phyloP scores from a whole-genome alignment of 1,284 basidiomycete species.

The Cryptococcus sp. region DNA sequence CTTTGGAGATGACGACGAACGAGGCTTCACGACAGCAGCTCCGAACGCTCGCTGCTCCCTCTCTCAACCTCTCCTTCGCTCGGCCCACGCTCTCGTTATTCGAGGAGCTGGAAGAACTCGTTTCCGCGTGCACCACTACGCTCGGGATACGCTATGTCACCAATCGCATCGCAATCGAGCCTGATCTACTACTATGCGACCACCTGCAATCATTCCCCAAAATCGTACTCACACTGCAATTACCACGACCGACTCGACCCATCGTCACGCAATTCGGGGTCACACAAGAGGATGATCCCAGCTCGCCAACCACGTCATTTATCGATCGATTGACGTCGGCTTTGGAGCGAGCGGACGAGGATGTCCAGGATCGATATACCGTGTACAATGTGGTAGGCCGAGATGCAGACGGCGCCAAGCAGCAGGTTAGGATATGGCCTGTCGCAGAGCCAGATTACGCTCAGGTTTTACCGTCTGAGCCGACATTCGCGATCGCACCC shows the following conservation, averaged over 20 bases:
- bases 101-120: slow-evolving; percentile 23
- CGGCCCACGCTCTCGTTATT: slow-evolving; percentile 19
- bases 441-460: slow-evolving; percentile 5
- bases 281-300: slow-evolving; percentile 8
- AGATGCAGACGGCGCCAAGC: slow-evolving; percentile 13
- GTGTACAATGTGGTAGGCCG: slow-evolving; percentile 23
- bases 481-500: not conserved
- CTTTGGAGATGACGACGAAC: slow-evolving; percentile 36
- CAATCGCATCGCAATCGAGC: slow-evolving; percentile 11
- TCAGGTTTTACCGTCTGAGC: not conserved
- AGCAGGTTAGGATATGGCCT: slow-evolving; percentile 16
- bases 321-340: slow-evolving; percentile 6
- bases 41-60: slow-evolving; percentile 11
- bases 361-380: slow-evolving; percentile 19
- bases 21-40: slow-evolving; percentile 30
- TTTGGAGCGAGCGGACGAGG: slow-evolving; percentile 6
- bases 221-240: slow-evolving; percentile 24
- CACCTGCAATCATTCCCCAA: slow-evolving; percentile 22
- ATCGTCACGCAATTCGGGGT: slow-evolving; percentile 4
- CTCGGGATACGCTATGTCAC: slow-evolving; percentile 32
- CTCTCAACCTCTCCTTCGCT: slow-evolving; percentile 22
- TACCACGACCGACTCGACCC: slow-evolving; percentile 6
- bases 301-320: slow-evolving; percentile 5
- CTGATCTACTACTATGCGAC: slow-evolving; percentile 16
- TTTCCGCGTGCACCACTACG: slow-evolving; percentile 16